Percentiles rank a stretch among this genome's conserved stretches.
Evolutionary conservation across 345 rosid genomes (phyloP).

Genomic region (Clarkia xantiana): DNA sequence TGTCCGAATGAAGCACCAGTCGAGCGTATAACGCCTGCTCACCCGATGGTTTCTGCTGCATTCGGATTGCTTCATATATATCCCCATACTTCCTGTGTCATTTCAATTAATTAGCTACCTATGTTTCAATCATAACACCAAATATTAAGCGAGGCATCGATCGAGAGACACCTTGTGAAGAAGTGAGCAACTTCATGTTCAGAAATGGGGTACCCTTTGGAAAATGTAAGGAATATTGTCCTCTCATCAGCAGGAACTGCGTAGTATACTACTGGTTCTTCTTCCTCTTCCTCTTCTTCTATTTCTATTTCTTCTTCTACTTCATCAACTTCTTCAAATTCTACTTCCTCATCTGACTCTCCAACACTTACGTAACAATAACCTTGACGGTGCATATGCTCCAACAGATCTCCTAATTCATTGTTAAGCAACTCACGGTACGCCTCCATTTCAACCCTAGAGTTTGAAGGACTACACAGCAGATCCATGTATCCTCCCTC

Average conservation of each 20-base stretch:
- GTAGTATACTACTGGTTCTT: no score
- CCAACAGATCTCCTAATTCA: constrained; percentile 9
- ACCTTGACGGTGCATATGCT: background rate
- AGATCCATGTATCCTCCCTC: constrained; percentile 10
- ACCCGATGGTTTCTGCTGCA: constrained; percentile 28
- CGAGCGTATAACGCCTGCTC: constrained; percentile 42
- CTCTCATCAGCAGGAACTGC: constrained; percentile 23
- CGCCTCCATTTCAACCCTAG: background rate
- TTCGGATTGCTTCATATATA: constrained; percentile 26
- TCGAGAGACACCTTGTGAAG: constrained; percentile 29
- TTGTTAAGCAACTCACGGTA: constrained; percentile 1
- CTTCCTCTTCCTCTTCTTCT: no score
- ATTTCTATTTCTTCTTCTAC: constrained; percentile 1
- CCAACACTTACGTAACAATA: background rate
- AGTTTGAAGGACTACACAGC: background rate
- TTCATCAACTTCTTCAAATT: background rate
- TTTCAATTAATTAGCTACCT: no score
- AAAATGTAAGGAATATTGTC: constrained; percentile 66
- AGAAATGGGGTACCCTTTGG: constrained; percentile 52
- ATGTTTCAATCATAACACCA: no score
- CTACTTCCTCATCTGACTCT: background rate
- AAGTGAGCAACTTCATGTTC: constrained; percentile 37
- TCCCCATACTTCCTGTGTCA: constrained; percentile 36
- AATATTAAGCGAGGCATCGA: background rate
- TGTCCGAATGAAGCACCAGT: constrained; percentile 24